Evolutionary conservation across 306 rosid genomes (phyloP).

Genomic region (Sindora glabra): DNA sequence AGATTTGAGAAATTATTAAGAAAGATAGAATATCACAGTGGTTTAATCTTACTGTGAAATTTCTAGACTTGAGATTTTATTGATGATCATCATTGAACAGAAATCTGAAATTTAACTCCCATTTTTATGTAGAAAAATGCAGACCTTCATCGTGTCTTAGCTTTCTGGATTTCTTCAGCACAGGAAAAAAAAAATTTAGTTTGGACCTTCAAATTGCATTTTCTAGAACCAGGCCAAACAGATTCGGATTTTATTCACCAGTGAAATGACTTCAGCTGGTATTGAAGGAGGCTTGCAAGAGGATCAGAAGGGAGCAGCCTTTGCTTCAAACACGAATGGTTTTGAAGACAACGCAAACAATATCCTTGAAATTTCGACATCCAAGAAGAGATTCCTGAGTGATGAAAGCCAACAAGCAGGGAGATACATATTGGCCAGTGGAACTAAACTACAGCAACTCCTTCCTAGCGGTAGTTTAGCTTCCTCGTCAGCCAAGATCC

Average conservation of each 20-base stretch:
- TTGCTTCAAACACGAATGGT: background rate
- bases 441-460: background rate
- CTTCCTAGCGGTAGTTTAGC: background rate
- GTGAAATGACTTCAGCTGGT: slow-evolving; percentile 21
- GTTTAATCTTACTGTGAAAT: background rate
- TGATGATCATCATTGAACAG: background rate
- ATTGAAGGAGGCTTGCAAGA: slow-evolving; percentile 9
- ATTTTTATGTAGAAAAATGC: background rate
- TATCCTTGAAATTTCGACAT: slow-evolving; percentile 23
- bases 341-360: slow-evolving; percentile 9
- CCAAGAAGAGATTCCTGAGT: slow-evolving; percentile 15
- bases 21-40: background rate
- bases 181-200: background rate
- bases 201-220: slow-evolving; percentile 1
- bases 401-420: slow-evolving; percentile 11
- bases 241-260: background rate
- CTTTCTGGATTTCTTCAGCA: background rate
- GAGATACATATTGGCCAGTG: background rate
- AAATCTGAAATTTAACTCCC: background rate
- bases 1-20: background rate
- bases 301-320: background rate
- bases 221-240: background rate
- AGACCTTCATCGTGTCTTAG: background rate
- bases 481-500: slow-evolving; percentile 18
- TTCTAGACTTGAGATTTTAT: background rate